Evolutionary conservation across 352 stramenopile genomes (phyloP).

Genomic region (Pythium folliculosum): DNA sequence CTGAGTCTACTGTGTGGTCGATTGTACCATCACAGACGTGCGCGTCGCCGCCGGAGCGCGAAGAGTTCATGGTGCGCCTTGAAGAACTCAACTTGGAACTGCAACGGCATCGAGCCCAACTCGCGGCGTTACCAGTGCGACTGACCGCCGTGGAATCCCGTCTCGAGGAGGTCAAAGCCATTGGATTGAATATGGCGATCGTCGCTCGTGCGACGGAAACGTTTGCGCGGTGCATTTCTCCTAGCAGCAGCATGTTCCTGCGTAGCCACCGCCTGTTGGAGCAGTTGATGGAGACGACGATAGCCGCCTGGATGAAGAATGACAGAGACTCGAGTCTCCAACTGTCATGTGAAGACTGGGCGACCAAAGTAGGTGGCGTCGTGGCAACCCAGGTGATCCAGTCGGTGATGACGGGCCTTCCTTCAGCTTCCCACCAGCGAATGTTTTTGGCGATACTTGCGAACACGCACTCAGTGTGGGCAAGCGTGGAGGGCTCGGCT

Average conservation of each 20-base stretch:
- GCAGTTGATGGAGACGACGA: conserved; percentile 14
- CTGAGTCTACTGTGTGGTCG: conserved; percentile 9
- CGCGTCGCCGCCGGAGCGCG: background rate
- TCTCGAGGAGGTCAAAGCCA: background rate
- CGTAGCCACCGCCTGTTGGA: conserved; percentile 20
- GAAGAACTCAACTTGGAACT: conserved; percentile 5
- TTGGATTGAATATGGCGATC: background rate
- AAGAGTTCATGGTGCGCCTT: conserved; percentile 19
- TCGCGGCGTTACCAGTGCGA: background rate
- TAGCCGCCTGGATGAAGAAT: background rate
- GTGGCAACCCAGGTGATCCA: background rate
- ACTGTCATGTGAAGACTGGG: background rate
- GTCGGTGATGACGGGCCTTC: background rate
- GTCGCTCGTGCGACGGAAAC: background rate
- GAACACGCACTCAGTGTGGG: background rate
- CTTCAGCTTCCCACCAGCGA: conserved; percentile 6
- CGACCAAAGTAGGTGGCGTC: background rate
- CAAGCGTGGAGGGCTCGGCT: background rate
- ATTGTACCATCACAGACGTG: conserved; percentile 13
- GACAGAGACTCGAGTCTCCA: background rate
- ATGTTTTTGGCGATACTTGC: background rate
- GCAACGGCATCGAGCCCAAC: background rate
- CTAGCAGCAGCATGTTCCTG: background rate
- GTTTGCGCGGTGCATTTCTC: background rate
- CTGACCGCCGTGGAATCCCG: background rate